Evolutionary conservation across 2,329 filamentous ascomycete species (phyloP).

Genomic region (Fusarium piperis): DNA sequence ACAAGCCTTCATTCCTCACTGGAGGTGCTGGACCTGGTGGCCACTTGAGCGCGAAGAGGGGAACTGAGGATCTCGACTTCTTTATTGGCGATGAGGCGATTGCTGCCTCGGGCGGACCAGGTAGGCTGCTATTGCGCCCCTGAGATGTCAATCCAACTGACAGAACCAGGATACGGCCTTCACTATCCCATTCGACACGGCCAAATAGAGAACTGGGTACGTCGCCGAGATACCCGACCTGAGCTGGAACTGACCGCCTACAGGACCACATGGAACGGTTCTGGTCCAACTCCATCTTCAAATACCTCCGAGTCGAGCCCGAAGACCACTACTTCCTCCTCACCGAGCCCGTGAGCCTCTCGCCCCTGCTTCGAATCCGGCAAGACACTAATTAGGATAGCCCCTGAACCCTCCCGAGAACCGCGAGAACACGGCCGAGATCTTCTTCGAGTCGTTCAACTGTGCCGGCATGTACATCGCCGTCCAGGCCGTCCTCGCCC

Average conservation of each 20-base stretch:
- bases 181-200: constrained; percentile 98
- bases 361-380: constrained; percentile 7
- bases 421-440: constrained; percentile 98
- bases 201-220: constrained; percentile 98
- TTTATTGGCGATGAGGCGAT: constrained; percentile 98
- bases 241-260: constrained; percentile 41
- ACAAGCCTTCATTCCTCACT: constrained; percentile 95
- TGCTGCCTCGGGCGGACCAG: constrained; percentile 82
- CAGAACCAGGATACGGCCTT: constrained; percentile 80
- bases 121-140: constrained; percentile 54
- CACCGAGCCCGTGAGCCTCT: constrained; percentile 83
- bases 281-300: constrained; percentile 99
- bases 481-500: constrained; percentile 94
- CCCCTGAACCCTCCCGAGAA: constrained; percentile 98
- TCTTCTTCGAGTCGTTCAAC: constrained; percentile 99
- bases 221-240: constrained; percentile 37
- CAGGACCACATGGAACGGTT: constrained; percentile 99
- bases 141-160: constrained; percentile 32
- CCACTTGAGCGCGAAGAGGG: constrained; percentile 89
- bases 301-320: constrained; percentile 96
- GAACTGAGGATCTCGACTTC: constrained; percentile 97
- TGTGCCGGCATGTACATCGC: constrained; percentile 99
- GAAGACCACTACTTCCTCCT: constrained; percentile 99
- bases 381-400: constrained; percentile 55
- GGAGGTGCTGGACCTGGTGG: constrained; percentile 86